phyloP scores from a whole-genome alignment of 306 rosid species.

The Malus domestica region DNA sequence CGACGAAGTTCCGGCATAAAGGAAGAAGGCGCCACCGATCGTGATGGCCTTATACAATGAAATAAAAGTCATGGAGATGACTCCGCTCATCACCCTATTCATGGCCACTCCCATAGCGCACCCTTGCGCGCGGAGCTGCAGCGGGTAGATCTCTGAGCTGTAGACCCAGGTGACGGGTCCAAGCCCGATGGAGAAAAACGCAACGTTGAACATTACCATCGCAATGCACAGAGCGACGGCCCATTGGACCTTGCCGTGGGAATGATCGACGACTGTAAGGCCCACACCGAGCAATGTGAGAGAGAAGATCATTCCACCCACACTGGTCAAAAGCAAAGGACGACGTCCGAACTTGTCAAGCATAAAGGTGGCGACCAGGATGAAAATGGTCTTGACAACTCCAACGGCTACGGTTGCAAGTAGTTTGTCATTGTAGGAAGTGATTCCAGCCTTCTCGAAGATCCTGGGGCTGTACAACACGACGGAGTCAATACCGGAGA shows the following conservation, averaged over 20 bases:
- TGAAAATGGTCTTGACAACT: constrained; percentile 27
- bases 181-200: constrained; percentile 55
- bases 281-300: constrained; percentile 25
- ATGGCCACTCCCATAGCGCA: constrained; percentile 40
- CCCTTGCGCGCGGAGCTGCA: constrained; percentile 58
- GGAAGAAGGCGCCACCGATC: constrained; percentile 44
- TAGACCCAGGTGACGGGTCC: constrained; percentile 72
- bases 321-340: constrained; percentile 40
- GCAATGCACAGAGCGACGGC: constrained; percentile 47
- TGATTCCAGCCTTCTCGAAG: constrained; percentile 52
- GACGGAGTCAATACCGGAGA: constrained; percentile 52
- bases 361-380: constrained; percentile 49
- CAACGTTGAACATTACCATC: constrained; percentile 33
- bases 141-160: constrained; percentile 51
- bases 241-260: constrained; percentile 20
- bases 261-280: constrained; percentile 31
- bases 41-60: constrained; percentile 30
- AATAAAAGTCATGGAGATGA: constrained; percentile 39
- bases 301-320: constrained; percentile 45
- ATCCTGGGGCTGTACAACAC: constrained; percentile 56
- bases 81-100: constrained; percentile 49
- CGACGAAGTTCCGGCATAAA: constrained; percentile 11
- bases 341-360: constrained; percentile 55
- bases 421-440: not conserved
- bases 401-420: constrained; percentile 62